A percentile compares a stretch with the other conserved stretches of the same genome.
These are phyloP conservation scores for Termitomyces sp. DNA, from an alignment of 768 basidiomycete species.

Conservation along the genomic window DNA sequence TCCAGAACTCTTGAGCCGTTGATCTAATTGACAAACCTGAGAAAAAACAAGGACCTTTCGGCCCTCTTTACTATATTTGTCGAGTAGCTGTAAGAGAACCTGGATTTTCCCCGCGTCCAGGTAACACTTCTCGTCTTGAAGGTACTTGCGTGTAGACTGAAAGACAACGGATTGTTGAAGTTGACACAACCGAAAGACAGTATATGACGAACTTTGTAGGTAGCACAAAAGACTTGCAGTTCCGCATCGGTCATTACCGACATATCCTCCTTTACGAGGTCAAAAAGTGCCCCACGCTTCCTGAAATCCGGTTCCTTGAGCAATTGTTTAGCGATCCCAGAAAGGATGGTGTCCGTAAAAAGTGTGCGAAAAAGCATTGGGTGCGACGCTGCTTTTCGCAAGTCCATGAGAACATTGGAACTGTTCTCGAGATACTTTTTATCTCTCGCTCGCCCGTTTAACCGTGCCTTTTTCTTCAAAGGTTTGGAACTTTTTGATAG, in stretches of 20 bases:
- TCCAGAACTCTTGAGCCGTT: not conserved
- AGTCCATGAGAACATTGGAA: conserved; percentile 94
- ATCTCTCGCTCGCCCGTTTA: conserved; percentile 45
- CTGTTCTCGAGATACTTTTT: conserved; percentile 77
- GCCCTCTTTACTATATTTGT: conserved; percentile 57
- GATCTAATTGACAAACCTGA: conserved; percentile 51
- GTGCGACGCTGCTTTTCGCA: conserved; percentile 94
- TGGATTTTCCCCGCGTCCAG: conserved; percentile 86
- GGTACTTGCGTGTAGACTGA: conserved; percentile 69
- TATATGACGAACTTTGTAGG: conserved; percentile 68
- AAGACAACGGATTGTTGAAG: not conserved
- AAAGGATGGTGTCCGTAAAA: conserved; percentile 75
- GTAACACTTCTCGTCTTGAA: conserved; percentile 71
- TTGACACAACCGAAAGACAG: not conserved
- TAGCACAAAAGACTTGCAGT: conserved; percentile 78
- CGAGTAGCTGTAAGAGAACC: conserved; percentile 66
- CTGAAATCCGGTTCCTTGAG: conserved; percentile 92
- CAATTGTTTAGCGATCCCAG: conserved; percentile 72
- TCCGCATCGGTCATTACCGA: conserved; percentile 98
- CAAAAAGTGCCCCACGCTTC: conserved; percentile 71
- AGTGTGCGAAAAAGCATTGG: conserved; percentile 91
- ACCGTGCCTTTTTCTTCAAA: conserved; percentile 41
- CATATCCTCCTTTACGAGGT: conserved; percentile 96
- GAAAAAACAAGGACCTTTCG: conserved; percentile 92
- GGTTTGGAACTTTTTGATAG: conserved; percentile 23